Base-by-base conservation (phyloP, 108 stramenopile species). In the Pseudonitzschia multiseries region DNA sequence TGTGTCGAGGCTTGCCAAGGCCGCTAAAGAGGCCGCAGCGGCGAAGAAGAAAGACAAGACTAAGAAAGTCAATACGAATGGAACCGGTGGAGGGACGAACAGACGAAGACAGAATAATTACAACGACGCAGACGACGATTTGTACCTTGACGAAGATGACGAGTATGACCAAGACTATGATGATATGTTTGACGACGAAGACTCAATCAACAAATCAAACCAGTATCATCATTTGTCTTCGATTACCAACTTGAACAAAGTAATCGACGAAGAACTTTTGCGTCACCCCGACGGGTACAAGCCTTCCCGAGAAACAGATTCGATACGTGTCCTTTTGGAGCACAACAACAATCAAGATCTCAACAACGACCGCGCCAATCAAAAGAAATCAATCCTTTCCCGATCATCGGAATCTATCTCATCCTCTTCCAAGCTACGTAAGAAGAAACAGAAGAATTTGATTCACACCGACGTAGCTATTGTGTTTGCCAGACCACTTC, bases 401-500 rank as follows among this genome's bases (percentile, higher is more conserved):
- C 9, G 46, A 26, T 29, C 67, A 48, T 52, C 50, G 22, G 28
- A 3, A 3, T 65, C 43, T n/a, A 15, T 12, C 9, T 65, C 64
- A 12, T 31, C 66, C 26, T 44, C 46, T 22, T 41, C 54, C 14
- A 70, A 57, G 24, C 10, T 31, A 15, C 44, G 68, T 14, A 33
- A 42, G 26, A 51, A 53, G 14, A 36, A 43, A 31, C 46, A 57
- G n/a, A 48, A 26, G 13, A 56, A 65, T 56, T 54, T 32, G 2
- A 51, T 44, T 9, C 31, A 21, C 31, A 50, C 53, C 6, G 32
- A 83, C 29, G 82, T 91, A 8, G 92, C 87, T 4, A 69, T 93
- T 52, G 79, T 91, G 10, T 85, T 93, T 74, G 85, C 87, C 0
- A 89, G 89, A 48, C 72, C 86, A 3, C 62, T 93, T 29, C 68